A percentile compares a stretch with the other conserved stretches of the same genome.
Conservation (phyloP, 352 stramenopile genomes). For the Globisporangium heterothallicum region DNA sequence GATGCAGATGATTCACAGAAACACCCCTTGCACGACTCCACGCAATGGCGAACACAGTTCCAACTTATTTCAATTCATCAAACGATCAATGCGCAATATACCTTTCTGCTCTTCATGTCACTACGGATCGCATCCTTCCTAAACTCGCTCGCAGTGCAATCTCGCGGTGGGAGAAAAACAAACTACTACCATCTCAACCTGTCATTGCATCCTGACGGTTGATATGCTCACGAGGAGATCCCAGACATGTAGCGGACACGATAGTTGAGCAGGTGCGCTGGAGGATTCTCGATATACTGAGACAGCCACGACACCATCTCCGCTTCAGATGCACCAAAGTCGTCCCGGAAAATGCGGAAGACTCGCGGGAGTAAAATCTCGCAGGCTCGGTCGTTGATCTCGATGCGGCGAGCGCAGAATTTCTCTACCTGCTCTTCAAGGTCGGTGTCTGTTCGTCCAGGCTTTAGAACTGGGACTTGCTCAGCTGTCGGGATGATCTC, state of each 20-base stretch:
- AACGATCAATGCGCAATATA: neutral
- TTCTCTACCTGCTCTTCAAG: constrained; percentile 78
- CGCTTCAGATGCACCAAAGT: constrained; percentile 78
- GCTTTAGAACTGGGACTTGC: constrained; percentile 75
- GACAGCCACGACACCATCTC: constrained; percentile 85
- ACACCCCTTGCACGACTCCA: no score
- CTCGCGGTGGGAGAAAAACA: no score
- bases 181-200: neutral
- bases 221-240: constrained; percentile 38
- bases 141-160: no score
- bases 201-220: neutral
- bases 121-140: no score
- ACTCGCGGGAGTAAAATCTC: constrained; percentile 69
- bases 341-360: constrained; percentile 80
- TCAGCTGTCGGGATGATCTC: constrained; percentile 52
- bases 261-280: constrained; percentile 68
- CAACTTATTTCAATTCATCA: neutral
- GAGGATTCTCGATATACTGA: constrained; percentile 78
- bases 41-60: neutral
- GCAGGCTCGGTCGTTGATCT: constrained; percentile 43
- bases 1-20: no score
- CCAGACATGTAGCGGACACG: constrained; percentile 66
- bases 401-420: constrained; percentile 62
- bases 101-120: neutral
- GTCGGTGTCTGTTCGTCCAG: constrained; percentile 79